Base-by-base conservation (phyloP, 2,329 filamentous ascomycete genomes). In the Pochonia chlamydosporia region DNA sequence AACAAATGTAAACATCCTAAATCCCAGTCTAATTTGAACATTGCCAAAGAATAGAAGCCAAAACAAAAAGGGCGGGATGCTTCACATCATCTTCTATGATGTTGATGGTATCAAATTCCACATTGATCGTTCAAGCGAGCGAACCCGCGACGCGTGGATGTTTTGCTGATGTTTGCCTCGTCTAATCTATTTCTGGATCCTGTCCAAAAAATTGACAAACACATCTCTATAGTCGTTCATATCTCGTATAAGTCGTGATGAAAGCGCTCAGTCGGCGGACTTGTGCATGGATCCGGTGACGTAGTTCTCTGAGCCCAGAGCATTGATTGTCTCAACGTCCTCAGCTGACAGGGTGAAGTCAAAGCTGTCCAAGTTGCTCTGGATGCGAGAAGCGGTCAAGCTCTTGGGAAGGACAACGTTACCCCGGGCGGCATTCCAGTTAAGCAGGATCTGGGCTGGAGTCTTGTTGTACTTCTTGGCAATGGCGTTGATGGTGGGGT, bases 341-440 rank as follows among this genome's bases (percentile, higher is more conserved):
- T 66, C 72, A 18, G 72, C 65, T 0, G 72, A 71, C 48, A 90
- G 84, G 46, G 74, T 70, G 53, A 88, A 85, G 6, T 73, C 70
- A 6, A 76, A 79, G 43, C 88, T 73, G 40, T 81, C 63, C 5
- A 75, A 78, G 63, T 91, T 91, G 62, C 81, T 78, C 37, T 77
- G 59, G 46, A 90, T 85, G 46, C 87, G 75, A 44, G 77, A 73
- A 58, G 75, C 71, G 49, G 72, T 80, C 49, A 79, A 71, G 63
- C 85, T 89, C 75, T 93, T 91, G 16, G 87, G 87, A 52, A 91
- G 69, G 7, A 85, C 81, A 39, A 89, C 79, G 59, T 83, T 85
- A 44, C 82, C 83, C 58, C 88, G 79, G 62, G 92, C 85, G 52
- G 90, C 67, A 52, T 81, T 86, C 89, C 88, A 93, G 53, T 87